phyloP scores from a whole-genome alignment of 1,284 basidiomycete species.

The Coniferiporia sulphurascens region DNA sequence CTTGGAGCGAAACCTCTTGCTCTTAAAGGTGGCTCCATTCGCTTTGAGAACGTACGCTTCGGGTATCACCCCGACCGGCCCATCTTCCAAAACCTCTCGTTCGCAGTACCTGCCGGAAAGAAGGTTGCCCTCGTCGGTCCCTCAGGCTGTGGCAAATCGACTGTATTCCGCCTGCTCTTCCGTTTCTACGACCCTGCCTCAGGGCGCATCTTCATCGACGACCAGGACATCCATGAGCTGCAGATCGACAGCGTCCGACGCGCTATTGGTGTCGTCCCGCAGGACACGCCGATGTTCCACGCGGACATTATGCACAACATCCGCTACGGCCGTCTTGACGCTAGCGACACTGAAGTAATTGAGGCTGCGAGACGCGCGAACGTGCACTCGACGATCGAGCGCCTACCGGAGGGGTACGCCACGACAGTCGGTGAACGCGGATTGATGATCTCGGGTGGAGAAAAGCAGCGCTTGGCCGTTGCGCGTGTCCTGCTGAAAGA shows the following conservation, averaged over 20 bases:
- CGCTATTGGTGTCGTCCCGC: constrained; percentile 90
- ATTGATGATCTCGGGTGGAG: constrained; percentile 96
- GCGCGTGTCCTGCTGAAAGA: constrained; percentile 92
- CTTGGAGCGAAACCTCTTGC: constrained; percentile 63
- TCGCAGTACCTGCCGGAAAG: constrained; percentile 91
- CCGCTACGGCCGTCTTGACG: constrained; percentile 86
- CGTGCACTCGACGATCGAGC: constrained; percentile 77
- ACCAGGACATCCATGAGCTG: constrained; percentile 78
- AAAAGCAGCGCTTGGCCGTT: constrained; percentile 95
- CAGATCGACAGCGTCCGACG: constrained; percentile 71
- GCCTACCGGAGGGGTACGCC: constrained; percentile 80
- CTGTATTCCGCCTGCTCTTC: constrained; percentile 91
- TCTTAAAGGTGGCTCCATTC: constrained; percentile 81
- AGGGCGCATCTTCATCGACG: constrained; percentile 82
- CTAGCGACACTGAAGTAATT: constrained; percentile 84
- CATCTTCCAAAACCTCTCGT: constrained; percentile 87
- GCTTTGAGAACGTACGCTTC: constrained; percentile 91
- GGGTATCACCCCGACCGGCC: constrained; percentile 87
- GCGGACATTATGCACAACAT: constrained; percentile 94
- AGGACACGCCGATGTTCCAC: constrained; percentile 97
- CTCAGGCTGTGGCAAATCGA: constrained; percentile 97
- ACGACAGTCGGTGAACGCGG: constrained; percentile 96
- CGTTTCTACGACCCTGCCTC: constrained; percentile 87
- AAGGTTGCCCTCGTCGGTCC: constrained; percentile 97
- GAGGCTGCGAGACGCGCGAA: constrained; percentile 83